Evolutionary conservation across 2,329 filamentous ascomycete genomes (phyloP).

Genomic region (Thielaviopsis punctulata): DNA sequence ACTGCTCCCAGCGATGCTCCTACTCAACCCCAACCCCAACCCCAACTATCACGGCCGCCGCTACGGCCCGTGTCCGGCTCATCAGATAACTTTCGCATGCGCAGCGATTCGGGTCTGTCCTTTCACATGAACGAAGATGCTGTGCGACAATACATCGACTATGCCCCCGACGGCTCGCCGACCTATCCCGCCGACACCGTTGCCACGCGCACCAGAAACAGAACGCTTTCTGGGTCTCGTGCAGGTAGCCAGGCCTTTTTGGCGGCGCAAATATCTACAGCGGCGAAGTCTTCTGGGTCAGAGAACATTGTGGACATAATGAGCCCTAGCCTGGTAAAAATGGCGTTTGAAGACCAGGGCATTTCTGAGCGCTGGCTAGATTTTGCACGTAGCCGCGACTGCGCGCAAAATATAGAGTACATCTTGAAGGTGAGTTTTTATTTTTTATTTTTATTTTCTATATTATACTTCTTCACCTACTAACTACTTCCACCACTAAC

Average conservation of each 20-base stretch:
- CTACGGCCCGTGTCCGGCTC: slow-evolving; percentile 12
- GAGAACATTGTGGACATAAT: neutral
- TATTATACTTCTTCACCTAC: too few species aligned
- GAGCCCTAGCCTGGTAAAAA: neutral
- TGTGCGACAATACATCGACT: slow-evolving; percentile 29
- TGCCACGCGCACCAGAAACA: neutral
- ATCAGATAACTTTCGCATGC: slow-evolving; percentile 16
- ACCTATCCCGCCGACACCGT: slow-evolving; percentile 14
- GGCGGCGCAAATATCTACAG: neutral
- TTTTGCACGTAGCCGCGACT: slow-evolving; percentile 30
- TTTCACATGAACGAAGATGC: slow-evolving; percentile 27
- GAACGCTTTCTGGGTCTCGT: neutral
- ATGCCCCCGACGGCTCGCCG: slow-evolving; percentile 24
- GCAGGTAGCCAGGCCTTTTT: neutral
- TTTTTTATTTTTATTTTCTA: neutral
- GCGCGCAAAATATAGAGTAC: slow-evolving; percentile 33
- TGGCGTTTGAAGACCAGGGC: neutral
- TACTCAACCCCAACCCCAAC: neutral
- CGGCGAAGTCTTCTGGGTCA: neutral
- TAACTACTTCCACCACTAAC: neutral
- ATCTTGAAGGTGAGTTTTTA: slow-evolving; percentile 26
- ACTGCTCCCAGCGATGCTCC: neutral
- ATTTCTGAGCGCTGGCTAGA: slow-evolving; percentile 17
- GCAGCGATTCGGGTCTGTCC: slow-evolving; percentile 30
- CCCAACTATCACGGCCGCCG: neutral